Evolutionary conservation across 345 rosid genomes (phyloP).

Genomic region (Erucastrum elatum): DNA sequence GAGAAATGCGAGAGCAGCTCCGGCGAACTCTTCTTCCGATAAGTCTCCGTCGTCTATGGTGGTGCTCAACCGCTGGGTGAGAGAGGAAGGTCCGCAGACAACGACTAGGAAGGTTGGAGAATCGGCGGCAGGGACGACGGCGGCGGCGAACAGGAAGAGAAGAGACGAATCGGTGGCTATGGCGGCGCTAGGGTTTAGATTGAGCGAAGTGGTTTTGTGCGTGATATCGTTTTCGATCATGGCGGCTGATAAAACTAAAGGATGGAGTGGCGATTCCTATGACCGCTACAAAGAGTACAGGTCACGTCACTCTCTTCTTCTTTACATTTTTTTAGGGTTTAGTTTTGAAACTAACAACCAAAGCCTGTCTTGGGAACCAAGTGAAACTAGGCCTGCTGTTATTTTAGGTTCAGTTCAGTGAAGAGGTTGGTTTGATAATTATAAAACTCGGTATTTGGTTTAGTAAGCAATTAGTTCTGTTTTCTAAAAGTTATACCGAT

Average conservation of each 20-base stretch:
- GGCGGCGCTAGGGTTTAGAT: conserved; percentile 62
- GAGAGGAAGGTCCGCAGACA: conserved; percentile 40
- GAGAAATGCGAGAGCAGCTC: conserved; percentile 20
- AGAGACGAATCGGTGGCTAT: conserved; percentile 41
- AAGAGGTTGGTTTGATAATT: no score
- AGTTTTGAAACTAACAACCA: neutral
- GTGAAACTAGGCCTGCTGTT: neutral
- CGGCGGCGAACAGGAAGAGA: conserved; percentile 41
- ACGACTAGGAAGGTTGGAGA: conserved; percentile 40
- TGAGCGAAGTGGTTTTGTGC: conserved; percentile 64
- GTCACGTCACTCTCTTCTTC: conserved; percentile 34
- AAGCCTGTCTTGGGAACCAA: neutral
- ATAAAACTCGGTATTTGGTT: neutral
- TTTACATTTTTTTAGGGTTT: neutral
- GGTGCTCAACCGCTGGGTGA: conserved; percentile 48
- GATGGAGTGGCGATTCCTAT: conserved; percentile 98
- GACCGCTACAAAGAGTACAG: conserved; percentile 92
- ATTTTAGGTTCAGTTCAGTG: neutral
- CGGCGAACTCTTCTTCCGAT: conserved; percentile 17
- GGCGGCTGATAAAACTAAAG: conserved; percentile 94
- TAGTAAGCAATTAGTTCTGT: neutral
- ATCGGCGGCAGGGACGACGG: conserved; percentile 19
- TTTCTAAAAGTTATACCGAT: neutral
- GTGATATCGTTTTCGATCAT: conserved; percentile 93
- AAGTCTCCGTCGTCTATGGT: conserved; percentile 33